Evolutionary conservation across 257 asterid species (phyloP).

Genomic region (Oldenlandia corymbosa): DNA sequence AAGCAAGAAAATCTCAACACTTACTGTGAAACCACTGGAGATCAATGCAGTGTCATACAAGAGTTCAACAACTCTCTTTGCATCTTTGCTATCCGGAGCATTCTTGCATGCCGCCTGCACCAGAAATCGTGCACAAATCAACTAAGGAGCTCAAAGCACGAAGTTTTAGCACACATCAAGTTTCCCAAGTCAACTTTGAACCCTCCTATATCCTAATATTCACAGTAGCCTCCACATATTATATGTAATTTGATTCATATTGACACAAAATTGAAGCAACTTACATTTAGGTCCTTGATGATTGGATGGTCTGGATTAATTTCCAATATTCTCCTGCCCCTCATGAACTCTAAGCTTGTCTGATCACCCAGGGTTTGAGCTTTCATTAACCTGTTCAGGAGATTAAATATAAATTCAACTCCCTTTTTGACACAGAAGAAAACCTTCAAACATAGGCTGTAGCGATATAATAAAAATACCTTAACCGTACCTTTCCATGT

Average conservation of each 20-base stretch:
- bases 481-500: slow-evolving; percentile 82
- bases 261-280: too few relatives aligned
- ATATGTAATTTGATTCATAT: too few relatives aligned
- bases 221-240: neutral
- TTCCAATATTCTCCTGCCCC: slow-evolving; percentile 94
- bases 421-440: neutral
- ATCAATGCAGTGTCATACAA: slow-evolving; percentile 83
- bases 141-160: neutral
- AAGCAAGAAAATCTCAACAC: slow-evolving; percentile 7
- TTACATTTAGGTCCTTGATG: slow-evolving; percentile 84
- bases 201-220: neutral
- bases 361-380: slow-evolving; percentile 98
- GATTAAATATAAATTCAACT: neutral
- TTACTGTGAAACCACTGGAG: slow-evolving; percentile 96
- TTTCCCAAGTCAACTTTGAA: neutral
- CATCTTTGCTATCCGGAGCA: slow-evolving; percentile 79
- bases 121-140: neutral
- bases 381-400: slow-evolving; percentile 62
- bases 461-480: neutral
- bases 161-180: neutral
- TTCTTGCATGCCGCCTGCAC: slow-evolving; percentile 97
- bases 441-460: neutral
- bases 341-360: slow-evolving; percentile 89
- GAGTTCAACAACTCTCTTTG: slow-evolving; percentile 86
- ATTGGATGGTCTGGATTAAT: slow-evolving; percentile 95